Conservation (phyloP, 768 basidiomycete species). For the Paxillus involutus region DNA sequence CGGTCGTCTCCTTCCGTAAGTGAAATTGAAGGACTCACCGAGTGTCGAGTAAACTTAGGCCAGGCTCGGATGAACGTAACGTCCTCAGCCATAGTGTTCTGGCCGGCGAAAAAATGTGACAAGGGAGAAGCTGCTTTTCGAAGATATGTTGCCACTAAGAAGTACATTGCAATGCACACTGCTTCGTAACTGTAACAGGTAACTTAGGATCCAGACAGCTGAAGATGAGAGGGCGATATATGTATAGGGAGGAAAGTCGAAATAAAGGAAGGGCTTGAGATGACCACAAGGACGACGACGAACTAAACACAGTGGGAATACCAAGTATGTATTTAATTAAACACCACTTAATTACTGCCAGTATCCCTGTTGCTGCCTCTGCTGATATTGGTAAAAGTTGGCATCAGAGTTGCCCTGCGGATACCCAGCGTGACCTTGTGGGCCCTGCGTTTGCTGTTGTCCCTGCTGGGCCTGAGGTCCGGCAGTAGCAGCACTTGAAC, state of each 20-base stretch:
- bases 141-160: constrained; percentile 23
- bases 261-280: no score
- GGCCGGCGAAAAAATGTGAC: no score
- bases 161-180: constrained; percentile 30
- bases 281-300: constrained; percentile 1
- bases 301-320: constrained; percentile 1
- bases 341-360: constrained; percentile 37
- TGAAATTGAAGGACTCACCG: no score
- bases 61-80: no score
- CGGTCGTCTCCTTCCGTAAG: no score
- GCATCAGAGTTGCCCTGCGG: constrained; percentile 58
- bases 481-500: constrained; percentile 40
- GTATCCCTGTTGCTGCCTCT: constrained; percentile 62
- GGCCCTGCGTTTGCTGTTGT: constrained; percentile 34
- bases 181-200: constrained; percentile 25
- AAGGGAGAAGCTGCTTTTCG: constrained; percentile 12
- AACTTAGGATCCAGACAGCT: constrained; percentile 17
- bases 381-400: constrained; percentile 72
- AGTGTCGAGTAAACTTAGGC: constrained; percentile 1
- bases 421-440: constrained; percentile 47
- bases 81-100: no score
- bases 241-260: constrained; percentile 6
- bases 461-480: constrained; percentile 51
- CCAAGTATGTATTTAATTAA: constrained; percentile 3
- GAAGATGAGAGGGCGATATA: constrained; percentile 19